phyloP scores from a whole-genome alignment of 2,329 filamentous ascomycete species.

The Beauveria caledonica region DNA sequence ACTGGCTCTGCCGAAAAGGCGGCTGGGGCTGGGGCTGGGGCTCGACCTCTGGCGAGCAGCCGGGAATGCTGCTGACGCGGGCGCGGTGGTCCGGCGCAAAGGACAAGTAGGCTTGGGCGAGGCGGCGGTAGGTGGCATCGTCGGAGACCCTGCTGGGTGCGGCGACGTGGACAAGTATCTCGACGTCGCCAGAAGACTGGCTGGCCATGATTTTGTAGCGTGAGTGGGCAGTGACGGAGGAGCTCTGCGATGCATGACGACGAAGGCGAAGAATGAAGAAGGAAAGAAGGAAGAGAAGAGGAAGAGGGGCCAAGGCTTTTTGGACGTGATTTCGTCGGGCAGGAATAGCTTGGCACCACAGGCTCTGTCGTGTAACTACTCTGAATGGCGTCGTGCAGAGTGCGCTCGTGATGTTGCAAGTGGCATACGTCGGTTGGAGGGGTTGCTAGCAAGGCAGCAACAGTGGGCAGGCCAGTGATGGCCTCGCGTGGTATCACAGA shows the following conservation, averaged over 20 bases:
- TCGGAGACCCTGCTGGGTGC: conserved; percentile 41
- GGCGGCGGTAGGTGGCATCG: conserved; percentile 40
- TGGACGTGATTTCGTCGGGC: background rate
- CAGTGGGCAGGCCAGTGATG: background rate
- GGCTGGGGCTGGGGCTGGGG: background rate
- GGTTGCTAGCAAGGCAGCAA: background rate
- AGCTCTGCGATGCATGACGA: conserved; percentile 18
- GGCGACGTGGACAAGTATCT: conserved; percentile 48
- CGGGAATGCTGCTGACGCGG: background rate
- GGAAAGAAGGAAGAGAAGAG: background rate
- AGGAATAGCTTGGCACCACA: background rate
- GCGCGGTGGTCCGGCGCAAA: conserved; percentile 30
- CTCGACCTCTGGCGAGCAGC: background rate
- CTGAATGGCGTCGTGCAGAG: background rate
- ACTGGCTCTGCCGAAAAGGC: background rate
- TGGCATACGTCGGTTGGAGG: background rate
- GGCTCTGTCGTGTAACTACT: background rate
- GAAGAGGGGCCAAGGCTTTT: background rate
- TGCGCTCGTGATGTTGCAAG: background rate
- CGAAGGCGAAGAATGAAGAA: background rate
- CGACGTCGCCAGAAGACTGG: conserved; percentile 26
- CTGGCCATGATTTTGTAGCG: conserved; percentile 19
- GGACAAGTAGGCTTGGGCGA: conserved; percentile 43
- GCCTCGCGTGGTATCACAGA: background rate
- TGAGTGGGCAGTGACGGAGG: background rate